These are phyloP conservation scores for Pleurotus tuber-regium DNA, from an alignment of 768 basidiomycete genomes.

Conservation along the genomic window DNA sequence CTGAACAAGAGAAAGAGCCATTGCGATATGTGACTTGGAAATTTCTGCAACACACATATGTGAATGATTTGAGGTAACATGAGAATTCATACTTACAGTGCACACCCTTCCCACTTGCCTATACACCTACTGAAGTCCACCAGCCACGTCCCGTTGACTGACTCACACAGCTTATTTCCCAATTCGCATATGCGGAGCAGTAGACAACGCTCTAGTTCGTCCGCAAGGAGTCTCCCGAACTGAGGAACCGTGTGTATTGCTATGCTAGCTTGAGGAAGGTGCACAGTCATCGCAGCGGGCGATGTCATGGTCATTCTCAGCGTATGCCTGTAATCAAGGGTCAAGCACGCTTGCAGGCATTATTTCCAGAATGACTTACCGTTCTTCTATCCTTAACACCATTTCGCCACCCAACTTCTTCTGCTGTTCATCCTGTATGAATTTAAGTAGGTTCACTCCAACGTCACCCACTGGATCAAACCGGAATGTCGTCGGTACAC, in stretches of 20 bases:
- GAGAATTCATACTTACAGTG: conserved; percentile 53
- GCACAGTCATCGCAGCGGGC: conserved; percentile 74
- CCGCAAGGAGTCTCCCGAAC: conserved; percentile 66
- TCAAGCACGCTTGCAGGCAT: not conserved
- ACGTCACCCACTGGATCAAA: conserved; percentile 69
- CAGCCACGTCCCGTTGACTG: conserved; percentile 72
- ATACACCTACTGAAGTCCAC: conserved; percentile 71
- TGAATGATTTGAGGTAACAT: not conserved
- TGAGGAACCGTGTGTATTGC: conserved; percentile 74
- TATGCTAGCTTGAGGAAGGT: conserved; percentile 77
- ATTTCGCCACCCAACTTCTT: conserved; percentile 68
- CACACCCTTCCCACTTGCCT: conserved; percentile 78
- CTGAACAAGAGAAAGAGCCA: conserved; percentile 54
- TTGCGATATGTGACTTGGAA: conserved; percentile 57
- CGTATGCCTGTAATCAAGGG: conserved; percentile 48
- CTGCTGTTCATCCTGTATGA: conserved; percentile 37
- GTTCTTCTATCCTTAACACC: conserved; percentile 64
- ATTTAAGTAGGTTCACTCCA: conserved; percentile 54
- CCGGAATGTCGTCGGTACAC: conserved; percentile 53
- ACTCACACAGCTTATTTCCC: conserved; percentile 50
- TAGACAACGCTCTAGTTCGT: conserved; percentile 75
- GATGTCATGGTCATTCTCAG: conserved; percentile 74
- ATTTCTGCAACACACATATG: conserved; percentile 40
- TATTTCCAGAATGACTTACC: conserved; percentile 34
- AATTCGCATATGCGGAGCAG: conserved; percentile 67